Evolutionary conservation across 768 basidiomycete genomes (phyloP), one percentile per base, ranked within the genome.

Genomic region (Boletus sp.): DNA sequence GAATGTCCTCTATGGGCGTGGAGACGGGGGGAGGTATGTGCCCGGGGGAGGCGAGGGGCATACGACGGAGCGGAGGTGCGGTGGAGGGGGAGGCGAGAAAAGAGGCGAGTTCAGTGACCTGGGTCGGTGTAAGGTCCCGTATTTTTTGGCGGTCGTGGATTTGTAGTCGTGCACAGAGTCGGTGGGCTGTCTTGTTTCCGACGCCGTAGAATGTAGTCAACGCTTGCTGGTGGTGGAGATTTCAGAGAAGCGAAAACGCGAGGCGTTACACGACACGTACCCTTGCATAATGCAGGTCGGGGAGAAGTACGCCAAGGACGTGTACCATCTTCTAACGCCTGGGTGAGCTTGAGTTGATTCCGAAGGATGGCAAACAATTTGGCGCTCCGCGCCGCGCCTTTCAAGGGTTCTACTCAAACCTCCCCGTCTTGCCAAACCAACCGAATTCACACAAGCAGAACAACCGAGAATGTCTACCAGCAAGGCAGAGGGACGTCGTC

Each of bases 31-130:
- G 79, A 23, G 82, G 79, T 37, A 72, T 70, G 68, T 78, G 87
- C 47, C 73, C 59, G 13, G 79, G 75, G 3, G 76, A 60, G 2
- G 90, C 88, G 33, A 93, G 81, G 13, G 86, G 86, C 58, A 84
- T 80, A 35, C 79, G 79, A 7, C 84, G 82, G 4, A 89, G 79
- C 11, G 82, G 77, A 0, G 84, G 76, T 3, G 88, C 81, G 17
- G 90, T 93, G 23, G 81, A 74, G 2, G 97, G 95, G 0, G 93
- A 90, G 5, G 95, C 94, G 10, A 99, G 85, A 73, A 93, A 96
- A 7, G 96, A 90, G 13, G 94, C 88, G n/a, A 99, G 81, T 15
- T 88, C 81, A 14, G 93, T 97, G 47, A 95, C 77, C 79, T 99
- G 97, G 34, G 82, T 77, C 30, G 93, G 86, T 27, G 91, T 85